A percentile compares a stretch with the other conserved stretches of the same genome.
phyloP scores from a whole-genome alignment of 805 yeast species.

The Wickerhamiella brachini region DNA sequence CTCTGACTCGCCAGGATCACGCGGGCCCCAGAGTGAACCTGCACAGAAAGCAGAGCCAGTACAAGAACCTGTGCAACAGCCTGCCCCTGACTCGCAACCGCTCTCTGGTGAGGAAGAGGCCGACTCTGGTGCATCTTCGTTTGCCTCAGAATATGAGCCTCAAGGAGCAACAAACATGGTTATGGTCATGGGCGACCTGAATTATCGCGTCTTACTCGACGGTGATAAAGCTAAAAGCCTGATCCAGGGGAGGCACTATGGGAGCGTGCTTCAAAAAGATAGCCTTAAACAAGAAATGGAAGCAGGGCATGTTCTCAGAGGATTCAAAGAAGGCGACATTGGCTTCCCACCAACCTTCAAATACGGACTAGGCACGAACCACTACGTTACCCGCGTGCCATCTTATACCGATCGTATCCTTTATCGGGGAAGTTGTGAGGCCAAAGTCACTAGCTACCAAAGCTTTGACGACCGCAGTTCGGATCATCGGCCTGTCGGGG shows the following conservation, averaged over 20 bases:
- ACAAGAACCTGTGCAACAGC: too few species aligned
- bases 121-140: too few species aligned
- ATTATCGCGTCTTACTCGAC: constrained; percentile 38
- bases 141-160: not conserved
- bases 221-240: constrained; percentile 22
- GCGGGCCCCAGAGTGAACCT: too few species aligned
- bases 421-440: constrained; percentile 21
- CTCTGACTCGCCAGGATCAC: not conserved
- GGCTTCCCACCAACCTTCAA: constrained; percentile 45
- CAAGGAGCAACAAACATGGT: constrained; percentile 7
- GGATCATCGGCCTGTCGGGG: constrained; percentile 44
- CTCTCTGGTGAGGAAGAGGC: too few species aligned
- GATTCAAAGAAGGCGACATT: constrained; percentile 36
- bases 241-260: constrained; percentile 22
- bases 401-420: constrained; percentile 49
- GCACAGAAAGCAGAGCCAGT: too few species aligned
- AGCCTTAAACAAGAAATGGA: constrained; percentile 28
- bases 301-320: constrained; percentile 27
- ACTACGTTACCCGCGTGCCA: constrained; percentile 30
- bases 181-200: constrained; percentile 40
- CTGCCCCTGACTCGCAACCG: too few species aligned
- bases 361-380: constrained; percentile 21
- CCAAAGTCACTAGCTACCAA: constrained; percentile 15
- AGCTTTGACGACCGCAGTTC: constrained; percentile 26
- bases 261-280: constrained; percentile 31